phyloP scores from a whole-genome alignment of 169 alveolate species.

The Plasmodium malariae region DNA sequence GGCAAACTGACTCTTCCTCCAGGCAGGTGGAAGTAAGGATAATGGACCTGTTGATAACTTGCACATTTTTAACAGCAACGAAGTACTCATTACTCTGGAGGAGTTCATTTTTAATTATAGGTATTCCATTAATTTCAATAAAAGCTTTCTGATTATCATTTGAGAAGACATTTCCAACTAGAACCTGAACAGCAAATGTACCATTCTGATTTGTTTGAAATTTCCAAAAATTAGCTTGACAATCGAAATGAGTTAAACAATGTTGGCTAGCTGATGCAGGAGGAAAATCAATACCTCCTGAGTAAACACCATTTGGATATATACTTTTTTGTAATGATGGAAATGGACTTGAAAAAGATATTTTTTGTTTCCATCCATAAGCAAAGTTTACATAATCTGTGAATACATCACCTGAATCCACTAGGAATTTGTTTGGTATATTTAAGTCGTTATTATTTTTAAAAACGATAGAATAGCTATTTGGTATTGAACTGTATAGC shows the following conservation, averaged over 20 bases:
- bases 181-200: conserved; percentile 43
- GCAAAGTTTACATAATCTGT: conserved; percentile 23
- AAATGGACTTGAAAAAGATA: not conserved
- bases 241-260: conserved; percentile 38
- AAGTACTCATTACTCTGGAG: conserved; percentile 24
- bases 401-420: conserved; percentile 53
- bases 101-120: conserved; percentile 35
- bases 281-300: conserved; percentile 69
- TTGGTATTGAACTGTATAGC: conserved; percentile 6
- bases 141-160: conserved; percentile 20
- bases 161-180: conserved; percentile 47
- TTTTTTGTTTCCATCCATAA: conserved; percentile 56
- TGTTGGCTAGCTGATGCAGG: conserved; percentile 75
- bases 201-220: conserved; percentile 62
- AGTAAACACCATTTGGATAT: conserved; percentile 21
- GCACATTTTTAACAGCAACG: conserved; percentile 46
- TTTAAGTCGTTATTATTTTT: conserved; percentile 19
- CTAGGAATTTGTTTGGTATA: conserved; percentile 32
- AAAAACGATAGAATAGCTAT: conserved; percentile 68
- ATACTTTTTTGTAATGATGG: not conserved
- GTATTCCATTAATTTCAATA: conserved; percentile 67
- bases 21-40: conserved; percentile 69
- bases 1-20: conserved; percentile 15
- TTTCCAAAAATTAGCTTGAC: conserved; percentile 62
- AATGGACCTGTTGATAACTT: conserved; percentile 22